A percentile compares a stretch with the other conserved stretches of the same genome.
Conservation (phyloP, 148 eudicot genomes). For the Agrostemma githago region DNA sequence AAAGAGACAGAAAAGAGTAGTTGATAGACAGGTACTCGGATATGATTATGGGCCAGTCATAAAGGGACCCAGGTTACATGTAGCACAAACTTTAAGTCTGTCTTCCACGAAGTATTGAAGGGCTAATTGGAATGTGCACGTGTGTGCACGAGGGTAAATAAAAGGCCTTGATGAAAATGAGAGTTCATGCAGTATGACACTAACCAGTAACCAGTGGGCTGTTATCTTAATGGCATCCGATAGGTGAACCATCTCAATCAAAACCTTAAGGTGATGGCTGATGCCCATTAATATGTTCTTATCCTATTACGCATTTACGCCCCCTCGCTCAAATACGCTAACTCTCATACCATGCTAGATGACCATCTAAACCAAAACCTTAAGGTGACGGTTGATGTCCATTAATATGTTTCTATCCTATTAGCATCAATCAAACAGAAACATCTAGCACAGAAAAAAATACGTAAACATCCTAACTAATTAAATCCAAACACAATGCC, state of each 20-base stretch:
- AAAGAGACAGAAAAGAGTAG: background rate
- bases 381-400: too few relatives aligned
- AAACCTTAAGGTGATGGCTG: too few relatives aligned
- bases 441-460: background rate
- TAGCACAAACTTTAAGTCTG: background rate
- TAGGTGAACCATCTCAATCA: too few relatives aligned
- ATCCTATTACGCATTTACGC: too few relatives aligned
- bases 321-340: too few relatives aligned
- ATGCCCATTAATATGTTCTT: too few relatives aligned
- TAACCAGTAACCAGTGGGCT: background rate
- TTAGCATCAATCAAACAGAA: background rate
- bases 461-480: background rate
- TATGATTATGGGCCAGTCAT: background rate
- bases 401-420: too few relatives aligned
- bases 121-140: background rate
- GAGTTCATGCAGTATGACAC: background rate
- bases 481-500: conserved; percentile 6
- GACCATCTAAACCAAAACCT: too few relatives aligned
- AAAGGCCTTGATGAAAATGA: background rate
- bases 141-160: background rate
- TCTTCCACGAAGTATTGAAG: background rate
- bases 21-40: background rate
- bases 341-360: too few relatives aligned
- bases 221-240: too few relatives aligned
- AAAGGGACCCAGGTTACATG: background rate